Percentiles rank a stretch among this genome's conserved stretches.
Conservation (phyloP, 257 asterid species). For the Nicotiana noctiflora region DNA sequence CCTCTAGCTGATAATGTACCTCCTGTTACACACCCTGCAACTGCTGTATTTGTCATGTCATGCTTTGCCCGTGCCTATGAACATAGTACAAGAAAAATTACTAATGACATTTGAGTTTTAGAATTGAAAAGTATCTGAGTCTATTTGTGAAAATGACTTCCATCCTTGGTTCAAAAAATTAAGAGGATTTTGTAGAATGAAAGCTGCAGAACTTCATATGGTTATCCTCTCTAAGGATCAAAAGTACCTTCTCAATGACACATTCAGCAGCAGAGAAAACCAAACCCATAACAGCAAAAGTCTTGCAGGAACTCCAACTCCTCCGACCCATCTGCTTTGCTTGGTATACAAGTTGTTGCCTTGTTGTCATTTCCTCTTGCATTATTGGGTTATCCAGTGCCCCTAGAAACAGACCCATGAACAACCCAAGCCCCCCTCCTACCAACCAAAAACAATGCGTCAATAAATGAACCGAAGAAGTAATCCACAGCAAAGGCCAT, state of each 20-base stretch:
- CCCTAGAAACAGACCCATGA: slow-evolving; percentile 86
- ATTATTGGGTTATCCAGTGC: slow-evolving; percentile 75
- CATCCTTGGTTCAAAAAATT: not conserved
- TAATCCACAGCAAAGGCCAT: not conserved
- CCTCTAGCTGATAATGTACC: slow-evolving; percentile 83
- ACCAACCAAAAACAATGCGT: slow-evolving; percentile 16
- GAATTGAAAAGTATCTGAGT: not conserved
- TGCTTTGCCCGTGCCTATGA: slow-evolving; percentile 89
- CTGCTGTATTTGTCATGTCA: slow-evolving; percentile 77
- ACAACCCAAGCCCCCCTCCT: slow-evolving; percentile 93
- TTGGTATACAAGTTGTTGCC: slow-evolving; percentile 60
- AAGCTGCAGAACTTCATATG: not conserved
- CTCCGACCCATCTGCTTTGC: slow-evolving; percentile 94
- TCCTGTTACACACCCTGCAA: slow-evolving; percentile 92
- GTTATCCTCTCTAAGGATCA: not conserved
- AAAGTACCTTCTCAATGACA: slow-evolving; percentile 62
- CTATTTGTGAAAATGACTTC: not conserved
- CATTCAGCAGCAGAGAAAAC: slow-evolving; percentile 87
- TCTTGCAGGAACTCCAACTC: slow-evolving; percentile 96
- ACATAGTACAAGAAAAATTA: slow-evolving; percentile 16
- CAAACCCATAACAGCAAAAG: slow-evolving; percentile 92
- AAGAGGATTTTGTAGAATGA: not conserved
- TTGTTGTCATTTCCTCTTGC: slow-evolving; percentile 80
- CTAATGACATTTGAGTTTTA: not conserved
- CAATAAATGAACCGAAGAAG: not conserved